Base-by-base conservation (phyloP, 164 flowering plant species). In the Berberis vulgaris region DNA sequence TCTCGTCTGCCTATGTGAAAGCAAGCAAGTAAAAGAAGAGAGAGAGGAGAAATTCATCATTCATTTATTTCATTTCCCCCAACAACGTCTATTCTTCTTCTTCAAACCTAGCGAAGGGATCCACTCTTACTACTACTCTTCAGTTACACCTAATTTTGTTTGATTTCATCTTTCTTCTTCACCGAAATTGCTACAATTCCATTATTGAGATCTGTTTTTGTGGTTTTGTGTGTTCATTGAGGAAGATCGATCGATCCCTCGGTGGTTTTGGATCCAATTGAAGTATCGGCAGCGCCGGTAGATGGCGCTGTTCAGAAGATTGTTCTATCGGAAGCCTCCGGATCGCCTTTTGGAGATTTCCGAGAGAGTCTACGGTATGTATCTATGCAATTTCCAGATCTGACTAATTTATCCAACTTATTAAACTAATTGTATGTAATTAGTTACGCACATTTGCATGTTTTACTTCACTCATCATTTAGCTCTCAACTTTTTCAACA, bases 301-400 rank as follows among this genome's bases (percentile, higher is more conserved):
- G 44, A 88, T 88, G 96, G 91, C 96, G 92, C 86, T 88, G 86
- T 85, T 88, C 80, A 77, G 96, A 69, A 73, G 96, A 39, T 80
- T 86, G 69, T 88, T 88, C 47, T 88, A 86, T 57, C 71, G 91
- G 77, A 88, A 84, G 77, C 96, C 89, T 57, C 96, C 96, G 54
- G 96, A 88, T 79, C 89, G 85, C 62, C 83, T 88, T 59, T 87
- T 84, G 39, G 96, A 88, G 79, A 88, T 88, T 41, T 64, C 67
- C 3, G 72, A 69, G 41, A 69, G 72, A 59, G 72, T 69, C 64
- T 69, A 64, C 46, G 72, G 72, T 69, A 62, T 46, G 70, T 62
- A 1, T 5, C 7, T 45, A 26, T 41, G 4, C 40, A 7, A 38
- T 54, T 43, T 59, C 41, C 1, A 59, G 69, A 59, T 41, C 63